Evolutionary conservation across 768 basidiomycete genomes (phyloP).

Genomic region (Gelatoporia subvermispora): DNA sequence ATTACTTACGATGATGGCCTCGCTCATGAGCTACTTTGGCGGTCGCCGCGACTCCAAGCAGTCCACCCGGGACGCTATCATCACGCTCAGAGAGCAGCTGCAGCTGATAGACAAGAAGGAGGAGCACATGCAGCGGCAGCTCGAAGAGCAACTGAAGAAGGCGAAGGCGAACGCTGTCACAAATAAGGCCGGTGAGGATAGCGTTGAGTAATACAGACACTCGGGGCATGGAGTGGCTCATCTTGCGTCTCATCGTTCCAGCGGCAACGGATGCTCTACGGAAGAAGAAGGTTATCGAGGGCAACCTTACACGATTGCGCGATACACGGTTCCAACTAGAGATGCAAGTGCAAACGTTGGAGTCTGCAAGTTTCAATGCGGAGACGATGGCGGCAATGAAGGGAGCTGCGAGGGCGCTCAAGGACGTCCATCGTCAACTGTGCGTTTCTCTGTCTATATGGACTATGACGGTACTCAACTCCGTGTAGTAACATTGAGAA

Average conservation of each 20-base stretch:
- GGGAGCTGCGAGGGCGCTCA: constrained; percentile 86
- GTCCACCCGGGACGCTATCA: constrained; percentile 88
- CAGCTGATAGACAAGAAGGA: constrained; percentile 99
- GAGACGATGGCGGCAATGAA: constrained; percentile 98
- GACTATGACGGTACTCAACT: not conserved
- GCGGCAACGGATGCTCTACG: constrained; percentile 87
- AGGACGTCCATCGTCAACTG: constrained; percentile 86
- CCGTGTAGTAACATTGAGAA: constrained; percentile 68
- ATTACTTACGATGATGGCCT: constrained; percentile 54
- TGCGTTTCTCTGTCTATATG: constrained; percentile 37
- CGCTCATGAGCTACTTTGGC: constrained; percentile 86
- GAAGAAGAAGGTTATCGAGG: constrained; percentile 88
- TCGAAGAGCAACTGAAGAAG: constrained; percentile 90
- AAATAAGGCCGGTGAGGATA: constrained; percentile 89
- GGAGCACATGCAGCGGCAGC: constrained; percentile 93
- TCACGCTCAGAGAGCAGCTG: constrained; percentile 86
- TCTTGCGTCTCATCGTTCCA: constrained; percentile 26
- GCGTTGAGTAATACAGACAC: not conserved
- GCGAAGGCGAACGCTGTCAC: constrained; percentile 89
- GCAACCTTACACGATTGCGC: constrained; percentile 79
- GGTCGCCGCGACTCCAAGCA: constrained; percentile 79
- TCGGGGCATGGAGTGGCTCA: not conserved
- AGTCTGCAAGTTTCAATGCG: constrained; percentile 95
- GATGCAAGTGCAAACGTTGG: constrained; percentile 94
- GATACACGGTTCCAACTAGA: constrained; percentile 89